Evolutionary conservation across 1,284 basidiomycete species (phyloP).

Genomic region (Trametes pubescens): DNA sequence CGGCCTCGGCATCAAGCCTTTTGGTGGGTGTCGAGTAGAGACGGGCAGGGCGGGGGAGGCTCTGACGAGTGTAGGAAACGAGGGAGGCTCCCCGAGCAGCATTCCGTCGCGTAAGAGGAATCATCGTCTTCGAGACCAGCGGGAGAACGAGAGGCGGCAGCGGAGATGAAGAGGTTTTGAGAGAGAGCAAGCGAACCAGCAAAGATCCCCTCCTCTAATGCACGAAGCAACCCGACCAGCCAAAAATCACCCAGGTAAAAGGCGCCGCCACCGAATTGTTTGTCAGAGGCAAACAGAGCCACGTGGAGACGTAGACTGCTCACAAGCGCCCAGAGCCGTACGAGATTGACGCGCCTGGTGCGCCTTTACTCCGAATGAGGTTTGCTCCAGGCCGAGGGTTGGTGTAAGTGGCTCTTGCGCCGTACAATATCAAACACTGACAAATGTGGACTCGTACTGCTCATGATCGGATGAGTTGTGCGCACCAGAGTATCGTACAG

Average conservation of each 20-base stretch:
- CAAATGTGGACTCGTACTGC: too few species aligned
- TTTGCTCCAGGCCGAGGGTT: too few species aligned
- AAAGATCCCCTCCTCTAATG: slow-evolving; percentile 28
- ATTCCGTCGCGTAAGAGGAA: slow-evolving; percentile 47
- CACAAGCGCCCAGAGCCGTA: neutral
- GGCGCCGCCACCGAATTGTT: slow-evolving; percentile 16
- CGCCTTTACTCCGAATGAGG: too few species aligned
- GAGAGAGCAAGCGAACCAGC: slow-evolving; percentile 25
- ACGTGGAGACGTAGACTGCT: neutral
- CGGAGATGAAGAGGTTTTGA: neutral
- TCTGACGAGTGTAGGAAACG: slow-evolving; percentile 68
- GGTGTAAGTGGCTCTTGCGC: neutral
- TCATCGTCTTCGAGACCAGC: slow-evolving; percentile 36
- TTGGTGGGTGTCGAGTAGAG: slow-evolving; percentile 70
- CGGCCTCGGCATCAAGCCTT: slow-evolving; percentile 58
- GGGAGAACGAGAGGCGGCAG: neutral
- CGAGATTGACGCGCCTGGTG: too few species aligned
- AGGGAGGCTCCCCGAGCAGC: slow-evolving; percentile 58
- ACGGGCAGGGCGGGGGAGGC: slow-evolving; percentile 71
- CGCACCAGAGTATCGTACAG: too few species aligned
- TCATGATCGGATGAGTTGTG: too few species aligned
- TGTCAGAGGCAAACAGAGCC: slow-evolving; percentile 17
- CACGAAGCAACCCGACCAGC: neutral
- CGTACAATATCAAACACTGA: neutral
- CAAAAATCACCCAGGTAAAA: slow-evolving; percentile 14